Percentiles rank a stretch among this genome's conserved stretches.
Evolutionary conservation across 2,329 filamentous ascomycete species (phyloP).

Genomic region (Alternaria viburni): DNA sequence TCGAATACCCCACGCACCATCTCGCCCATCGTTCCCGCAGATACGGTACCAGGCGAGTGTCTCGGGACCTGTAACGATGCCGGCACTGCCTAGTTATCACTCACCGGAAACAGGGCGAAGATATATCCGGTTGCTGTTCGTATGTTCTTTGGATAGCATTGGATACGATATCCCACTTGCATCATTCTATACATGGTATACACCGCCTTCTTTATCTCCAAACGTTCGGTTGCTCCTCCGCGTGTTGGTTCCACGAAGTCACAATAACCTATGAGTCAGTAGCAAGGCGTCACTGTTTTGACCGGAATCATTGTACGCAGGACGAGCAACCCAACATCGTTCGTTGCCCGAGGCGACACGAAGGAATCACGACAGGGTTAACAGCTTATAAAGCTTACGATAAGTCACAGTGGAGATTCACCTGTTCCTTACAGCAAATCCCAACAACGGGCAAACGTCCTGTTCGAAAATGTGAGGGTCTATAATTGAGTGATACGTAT

Average conservation of each 20-base stretch:
- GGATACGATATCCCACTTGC: neutral
- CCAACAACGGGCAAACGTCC: neutral
- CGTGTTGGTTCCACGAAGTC: neutral
- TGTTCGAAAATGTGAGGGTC: neutral
- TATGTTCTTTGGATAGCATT: neutral
- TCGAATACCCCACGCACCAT: neutral
- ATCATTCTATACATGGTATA: neutral
- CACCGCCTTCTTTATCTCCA: neutral
- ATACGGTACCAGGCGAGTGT: neutral
- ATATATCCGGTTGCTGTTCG: neutral
- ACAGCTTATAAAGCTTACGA: neutral
- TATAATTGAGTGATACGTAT: neutral
- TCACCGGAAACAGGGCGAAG: constrained; percentile 15
- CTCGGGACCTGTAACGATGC: neutral
- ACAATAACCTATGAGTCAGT: neutral
- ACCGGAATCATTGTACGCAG: neutral
- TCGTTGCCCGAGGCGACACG: neutral
- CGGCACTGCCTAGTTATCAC: neutral
- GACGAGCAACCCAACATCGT: neutral
- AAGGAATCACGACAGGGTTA: neutral
- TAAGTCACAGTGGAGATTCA: neutral
- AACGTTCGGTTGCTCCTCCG: neutral
- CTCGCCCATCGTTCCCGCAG: neutral
- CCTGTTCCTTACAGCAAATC: neutral
- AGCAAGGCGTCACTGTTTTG: neutral